Evolutionary conservation across 2,329 filamentous ascomycete genomes (phyloP).

Genomic region (Diaporthe sp.): DNA sequence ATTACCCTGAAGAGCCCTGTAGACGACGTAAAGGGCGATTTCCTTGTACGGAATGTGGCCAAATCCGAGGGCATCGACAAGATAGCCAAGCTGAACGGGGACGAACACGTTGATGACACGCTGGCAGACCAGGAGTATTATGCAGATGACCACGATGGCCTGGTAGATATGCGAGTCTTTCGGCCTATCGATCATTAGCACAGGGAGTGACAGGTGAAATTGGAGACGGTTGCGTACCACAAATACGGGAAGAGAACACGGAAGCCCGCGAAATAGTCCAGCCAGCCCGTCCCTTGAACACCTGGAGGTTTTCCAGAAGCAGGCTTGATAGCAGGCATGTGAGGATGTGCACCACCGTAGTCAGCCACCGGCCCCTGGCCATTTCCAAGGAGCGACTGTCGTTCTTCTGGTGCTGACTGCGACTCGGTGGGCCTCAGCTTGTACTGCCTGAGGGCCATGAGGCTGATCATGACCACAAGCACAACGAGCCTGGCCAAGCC

Average conservation of each 20-base stretch:
- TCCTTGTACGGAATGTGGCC: slow-evolving; percentile 59
- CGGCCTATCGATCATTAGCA: slow-evolving; percentile 50
- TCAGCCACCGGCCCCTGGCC: slow-evolving; percentile 50
- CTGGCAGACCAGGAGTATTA: slow-evolving; percentile 58
- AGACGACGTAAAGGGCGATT: slow-evolving; percentile 60
- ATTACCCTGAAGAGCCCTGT: slow-evolving; percentile 60
- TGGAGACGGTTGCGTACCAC: slow-evolving; percentile 48
- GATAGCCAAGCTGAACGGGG: slow-evolving; percentile 57
- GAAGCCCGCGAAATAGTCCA: slow-evolving; percentile 63
- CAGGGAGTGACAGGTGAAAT: slow-evolving; percentile 32
- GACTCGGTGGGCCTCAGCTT: slow-evolving; percentile 47
- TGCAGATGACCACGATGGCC: slow-evolving; percentile 56
- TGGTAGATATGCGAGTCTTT: slow-evolving; percentile 58
- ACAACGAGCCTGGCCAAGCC: slow-evolving; percentile 51
- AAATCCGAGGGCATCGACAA: slow-evolving; percentile 57
- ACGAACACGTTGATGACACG: slow-evolving; percentile 60
- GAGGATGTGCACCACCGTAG: slow-evolving; percentile 29
- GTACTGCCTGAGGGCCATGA: slow-evolving; percentile 51
- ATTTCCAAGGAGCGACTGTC: slow-evolving; percentile 57
- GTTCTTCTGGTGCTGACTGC: slow-evolving; percentile 52
- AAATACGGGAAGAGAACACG: slow-evolving; percentile 61
- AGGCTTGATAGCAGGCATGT: slow-evolving; percentile 48
- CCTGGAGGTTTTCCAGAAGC: slow-evolving; percentile 43
- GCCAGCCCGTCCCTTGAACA: slow-evolving; percentile 56
- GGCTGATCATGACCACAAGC: slow-evolving; percentile 53